Base-by-base conservation (phyloP, 2,329 filamentous ascomycete genomes). In the Talaromyces sp. region DNA sequence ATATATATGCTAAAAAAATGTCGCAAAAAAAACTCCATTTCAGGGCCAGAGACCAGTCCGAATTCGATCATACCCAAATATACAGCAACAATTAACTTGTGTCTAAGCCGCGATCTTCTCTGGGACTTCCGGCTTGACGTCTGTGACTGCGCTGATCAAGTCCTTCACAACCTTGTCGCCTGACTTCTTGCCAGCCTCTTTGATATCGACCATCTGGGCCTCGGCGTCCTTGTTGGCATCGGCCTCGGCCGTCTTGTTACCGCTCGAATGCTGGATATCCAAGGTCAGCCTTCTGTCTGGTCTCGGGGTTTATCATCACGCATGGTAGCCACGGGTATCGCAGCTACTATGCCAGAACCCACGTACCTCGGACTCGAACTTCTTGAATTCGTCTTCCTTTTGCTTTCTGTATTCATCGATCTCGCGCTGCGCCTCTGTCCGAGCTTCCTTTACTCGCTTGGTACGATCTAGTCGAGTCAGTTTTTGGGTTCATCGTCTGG, bases 381-480 rank as follows among this genome's bases (percentile, higher is more conserved):
- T 89, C 83, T 95, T 93, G 82, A 92, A 98, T 78, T 98, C 93
- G 39, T 90, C 85, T 73, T 99, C 95, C 82, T 97, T 99, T 70
- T 88, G 80, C 72, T 88, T 85, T 75, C 88, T 87, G 83, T 99
- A 98, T 61, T 92, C 89, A 68, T 96, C 91, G 72, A 99, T 96
- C 78, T 99, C 93, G 80, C 96, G 96, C 81, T 97, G 96, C 65
- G 95, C 95, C 79, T 99, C 95, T 73, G 91, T 88, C 74, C 93
- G 91, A 66, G 95, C 95, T 81, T 98, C 95, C 80, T 92, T 96
- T 80, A 99, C 92, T 75, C 92, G 88, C 84, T 97, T 97, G 65
- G 95, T 97, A 74, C 95, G 92, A 84, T 92, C 90, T 92, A 68
- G 27, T 60, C 9, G 42, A 27, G 58, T 60, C 19, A 55, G 58